Evolutionary conservation across 2,329 filamentous ascomycete genomes (phyloP).

Genomic region (Epichloe elymi): DNA sequence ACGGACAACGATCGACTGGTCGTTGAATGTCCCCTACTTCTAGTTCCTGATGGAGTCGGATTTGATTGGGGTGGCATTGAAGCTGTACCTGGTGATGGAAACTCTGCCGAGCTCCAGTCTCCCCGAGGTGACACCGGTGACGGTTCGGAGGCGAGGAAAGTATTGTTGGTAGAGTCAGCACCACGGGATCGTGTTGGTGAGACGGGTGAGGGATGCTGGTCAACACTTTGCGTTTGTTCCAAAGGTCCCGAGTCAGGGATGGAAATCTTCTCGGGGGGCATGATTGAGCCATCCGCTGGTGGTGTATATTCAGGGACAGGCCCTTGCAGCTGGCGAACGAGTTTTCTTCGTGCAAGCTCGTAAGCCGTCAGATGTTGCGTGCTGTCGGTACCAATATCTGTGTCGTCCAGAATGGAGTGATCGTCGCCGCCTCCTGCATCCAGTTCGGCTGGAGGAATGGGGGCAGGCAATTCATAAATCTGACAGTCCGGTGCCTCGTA

Average conservation of each 20-base stretch:
- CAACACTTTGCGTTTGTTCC: constrained; percentile 7
- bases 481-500: constrained; percentile 29
- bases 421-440: constrained; percentile 27
- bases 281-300: constrained; percentile 16
- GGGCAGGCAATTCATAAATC: constrained; percentile 38
- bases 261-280: constrained; percentile 17
- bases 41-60: constrained; percentile 7
- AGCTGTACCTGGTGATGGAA: constrained; percentile 29
- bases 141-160: constrained; percentile 28
- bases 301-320: constrained; percentile 36
- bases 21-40: constrained; percentile 5
- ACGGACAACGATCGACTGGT: constrained; percentile 6
- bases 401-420: constrained; percentile 24
- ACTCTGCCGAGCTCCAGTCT: constrained; percentile 27
- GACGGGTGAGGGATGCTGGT: constrained; percentile 6
- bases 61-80: constrained; percentile 15
- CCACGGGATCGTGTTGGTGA: constrained; percentile 11
- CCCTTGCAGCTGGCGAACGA: constrained; percentile 37
- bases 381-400: constrained; percentile 27
- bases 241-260: constrained; percentile 8
- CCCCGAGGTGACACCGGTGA: constrained; percentile 36
- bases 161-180: constrained; percentile 17
- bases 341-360: constrained; percentile 35
- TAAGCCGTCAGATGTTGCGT: constrained; percentile 32
- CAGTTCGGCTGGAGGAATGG: constrained; percentile 33